phyloP scores from a whole-genome alignment of 2,329 filamentous ascomycete species.

The Aspergillus fructus region DNA sequence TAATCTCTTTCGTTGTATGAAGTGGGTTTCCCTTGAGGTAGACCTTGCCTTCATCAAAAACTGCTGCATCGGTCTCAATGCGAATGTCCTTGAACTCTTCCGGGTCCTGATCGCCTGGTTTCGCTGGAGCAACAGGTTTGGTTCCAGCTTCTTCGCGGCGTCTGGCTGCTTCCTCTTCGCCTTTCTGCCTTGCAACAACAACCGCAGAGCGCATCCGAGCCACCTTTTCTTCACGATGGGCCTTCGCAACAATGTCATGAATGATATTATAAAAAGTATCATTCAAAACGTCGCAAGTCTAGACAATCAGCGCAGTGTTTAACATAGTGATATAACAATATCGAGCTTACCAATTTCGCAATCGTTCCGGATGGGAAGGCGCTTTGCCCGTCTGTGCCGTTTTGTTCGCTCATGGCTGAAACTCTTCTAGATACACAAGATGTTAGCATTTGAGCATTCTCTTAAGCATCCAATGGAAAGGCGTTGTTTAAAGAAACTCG shows the following conservation, averaged over 20 bases:
- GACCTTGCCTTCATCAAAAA: constrained; percentile 54
- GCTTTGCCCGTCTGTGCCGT: constrained; percentile 25
- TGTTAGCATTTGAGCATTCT: constrained; percentile 1
- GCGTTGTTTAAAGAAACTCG: background rate
- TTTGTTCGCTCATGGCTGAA: constrained; percentile 31
- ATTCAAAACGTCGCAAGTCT: constrained; percentile 53
- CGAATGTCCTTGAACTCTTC: constrained; percentile 35
- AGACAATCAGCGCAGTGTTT: constrained; percentile 17
- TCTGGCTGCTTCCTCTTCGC: constrained; percentile 39
- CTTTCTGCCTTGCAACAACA: constrained; percentile 43
- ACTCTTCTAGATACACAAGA: background rate
- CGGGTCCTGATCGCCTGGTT: constrained; percentile 35
- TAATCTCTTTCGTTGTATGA: constrained; percentile 58
- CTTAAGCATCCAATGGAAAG: background rate
- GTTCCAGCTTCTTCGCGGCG: constrained; percentile 31
- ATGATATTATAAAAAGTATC: constrained; percentile 61
- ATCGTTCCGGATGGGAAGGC: constrained; percentile 38
- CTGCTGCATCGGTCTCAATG: constrained; percentile 52
- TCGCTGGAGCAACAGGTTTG: constrained; percentile 33
- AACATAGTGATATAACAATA: constrained; percentile 2
- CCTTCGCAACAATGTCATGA: constrained; percentile 58
- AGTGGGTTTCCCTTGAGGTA: constrained; percentile 59
- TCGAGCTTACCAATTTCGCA: constrained; percentile 39
- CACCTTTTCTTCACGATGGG: constrained; percentile 61
- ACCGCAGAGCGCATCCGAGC: constrained; percentile 57